Percentiles rank a stretch among this genome's conserved stretches.
phyloP scores from a whole-genome alignment of 306 rosid genomes.

The Acacia melanoxylon region DNA sequence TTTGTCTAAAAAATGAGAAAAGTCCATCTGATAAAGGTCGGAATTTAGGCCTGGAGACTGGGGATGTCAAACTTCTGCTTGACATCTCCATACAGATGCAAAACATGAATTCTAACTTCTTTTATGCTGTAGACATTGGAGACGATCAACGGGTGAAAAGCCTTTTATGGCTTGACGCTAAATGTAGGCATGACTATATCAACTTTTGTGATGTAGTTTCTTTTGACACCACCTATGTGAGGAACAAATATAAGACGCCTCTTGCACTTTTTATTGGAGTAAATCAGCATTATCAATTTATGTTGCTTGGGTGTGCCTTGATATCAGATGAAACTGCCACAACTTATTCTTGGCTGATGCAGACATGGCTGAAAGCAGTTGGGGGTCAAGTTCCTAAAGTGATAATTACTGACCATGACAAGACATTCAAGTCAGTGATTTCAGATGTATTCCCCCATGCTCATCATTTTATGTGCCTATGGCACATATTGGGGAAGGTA shows the following conservation, averaged over 20 bases:
- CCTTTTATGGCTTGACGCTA: conserved; percentile 93
- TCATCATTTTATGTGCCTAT: conserved; percentile 68
- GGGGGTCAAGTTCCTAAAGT: conserved; percentile 92
- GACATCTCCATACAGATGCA: conserved; percentile 85
- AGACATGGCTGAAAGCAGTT: conserved; percentile 84
- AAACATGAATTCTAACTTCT: conserved; percentile 77
- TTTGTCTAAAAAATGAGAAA: conserved; percentile 85
- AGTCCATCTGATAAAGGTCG: conserved; percentile 83
- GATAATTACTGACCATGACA: conserved; percentile 83
- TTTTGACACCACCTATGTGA: conserved; percentile 79
- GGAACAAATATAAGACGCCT: conserved; percentile 95
- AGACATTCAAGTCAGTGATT: conserved; percentile 68
- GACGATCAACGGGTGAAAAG: conserved; percentile 85
- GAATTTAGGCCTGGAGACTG: conserved; percentile 75
- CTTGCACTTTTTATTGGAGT: conserved; percentile 91
- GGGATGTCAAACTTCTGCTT: conserved; percentile 73
- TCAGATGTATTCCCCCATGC: conserved; percentile 66
- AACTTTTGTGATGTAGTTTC: conserved; percentile 86
- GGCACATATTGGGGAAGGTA: conserved; percentile 88
- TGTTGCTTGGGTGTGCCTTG: conserved; percentile 94
- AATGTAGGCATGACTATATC: conserved; percentile 86
- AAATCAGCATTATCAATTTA: conserved; percentile 92
- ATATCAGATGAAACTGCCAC: conserved; percentile 77
- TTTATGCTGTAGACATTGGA: conserved; percentile 81
- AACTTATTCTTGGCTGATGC: conserved; percentile 78